These are phyloP conservation scores for Pseudofabraea citricarpa DNA, from an alignment of 2,329 filamentous ascomycete species.

Conservation along the genomic window DNA sequence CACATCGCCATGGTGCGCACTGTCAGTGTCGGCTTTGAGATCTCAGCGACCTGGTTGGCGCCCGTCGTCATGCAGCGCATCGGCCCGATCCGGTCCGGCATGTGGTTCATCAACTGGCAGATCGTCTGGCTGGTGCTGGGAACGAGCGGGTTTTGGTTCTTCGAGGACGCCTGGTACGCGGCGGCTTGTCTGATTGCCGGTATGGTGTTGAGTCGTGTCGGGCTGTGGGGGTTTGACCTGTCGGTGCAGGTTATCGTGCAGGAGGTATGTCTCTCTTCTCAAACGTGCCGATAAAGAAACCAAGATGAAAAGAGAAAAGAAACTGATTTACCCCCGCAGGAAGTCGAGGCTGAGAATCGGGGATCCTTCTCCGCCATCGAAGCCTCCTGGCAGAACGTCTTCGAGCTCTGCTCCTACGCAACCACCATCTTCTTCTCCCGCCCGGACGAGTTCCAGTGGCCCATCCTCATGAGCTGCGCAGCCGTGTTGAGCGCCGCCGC, in stretches of 20 bases:
- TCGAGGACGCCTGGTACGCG: constrained; percentile 19
- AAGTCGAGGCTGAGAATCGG: constrained; percentile 49
- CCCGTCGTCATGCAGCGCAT: constrained; percentile 50
- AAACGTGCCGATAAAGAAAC: too few species aligned
- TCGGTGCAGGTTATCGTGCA: constrained; percentile 57
- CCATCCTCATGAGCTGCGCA: constrained; percentile 51
- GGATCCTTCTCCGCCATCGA: constrained; percentile 67
- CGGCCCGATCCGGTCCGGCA: constrained; percentile 50
- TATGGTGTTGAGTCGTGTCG: constrained; percentile 51
- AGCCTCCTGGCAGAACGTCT: constrained; percentile 61
- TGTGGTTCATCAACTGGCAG: neutral
- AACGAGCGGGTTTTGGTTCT: neutral
- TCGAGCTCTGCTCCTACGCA: constrained; percentile 63
- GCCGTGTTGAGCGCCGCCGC: constrained; percentile 45
- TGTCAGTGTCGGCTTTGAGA: constrained; percentile 48
- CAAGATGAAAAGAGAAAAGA: too few species aligned
- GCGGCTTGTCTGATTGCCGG: constrained; percentile 45
- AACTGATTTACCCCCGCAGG: too few species aligned
- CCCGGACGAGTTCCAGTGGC: constrained; percentile 61
- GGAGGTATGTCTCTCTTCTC: constrained; percentile 4
- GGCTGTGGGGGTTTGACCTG: constrained; percentile 58
- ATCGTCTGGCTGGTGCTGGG: neutral
- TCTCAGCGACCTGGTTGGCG: constrained; percentile 56
- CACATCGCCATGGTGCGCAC: constrained; percentile 50
- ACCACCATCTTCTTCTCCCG: constrained; percentile 60